Conservation (phyloP, 306 rosid genomes). For the Sesbania bispinosa region DNA sequence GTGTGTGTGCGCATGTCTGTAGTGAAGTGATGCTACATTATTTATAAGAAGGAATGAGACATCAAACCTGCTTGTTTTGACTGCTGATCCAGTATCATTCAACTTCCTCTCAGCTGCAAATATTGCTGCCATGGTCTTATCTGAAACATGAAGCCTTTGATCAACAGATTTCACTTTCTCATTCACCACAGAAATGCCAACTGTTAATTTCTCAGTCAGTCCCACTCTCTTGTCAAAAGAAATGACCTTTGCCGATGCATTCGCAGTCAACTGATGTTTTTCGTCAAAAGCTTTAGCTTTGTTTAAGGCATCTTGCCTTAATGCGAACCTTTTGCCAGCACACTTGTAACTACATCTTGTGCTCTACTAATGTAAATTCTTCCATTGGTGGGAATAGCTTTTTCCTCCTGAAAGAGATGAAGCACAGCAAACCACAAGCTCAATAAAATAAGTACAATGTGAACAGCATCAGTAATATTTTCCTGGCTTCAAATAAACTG, state of each 20-base stretch:
- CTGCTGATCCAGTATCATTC: slow-evolving; percentile 90
- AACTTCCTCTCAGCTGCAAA: slow-evolving; percentile 84
- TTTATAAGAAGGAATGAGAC: no score
- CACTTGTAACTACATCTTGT: slow-evolving; percentile 68
- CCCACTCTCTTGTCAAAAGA: slow-evolving; percentile 84
- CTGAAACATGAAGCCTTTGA: slow-evolving; percentile 84
- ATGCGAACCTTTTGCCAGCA: slow-evolving; percentile 88
- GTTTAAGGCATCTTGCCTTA: slow-evolving; percentile 80
- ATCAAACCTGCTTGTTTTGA: slow-evolving; percentile 87
- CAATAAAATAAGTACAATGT: neutral
- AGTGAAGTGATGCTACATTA: no score
- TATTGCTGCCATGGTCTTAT: slow-evolving; percentile 91
- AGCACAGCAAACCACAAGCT: slow-evolving; percentile 5
- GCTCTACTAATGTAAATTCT: slow-evolving; percentile 67
- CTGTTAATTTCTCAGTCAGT: slow-evolving; percentile 74
- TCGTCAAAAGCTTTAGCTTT: slow-evolving; percentile 98
- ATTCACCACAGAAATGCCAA: slow-evolving; percentile 75
- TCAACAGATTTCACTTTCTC: slow-evolving; percentile 92
- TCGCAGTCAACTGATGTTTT: slow-evolving; percentile 74
- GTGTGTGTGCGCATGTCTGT: no score
- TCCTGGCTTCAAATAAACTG: neutral
- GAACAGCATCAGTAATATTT: neutral
- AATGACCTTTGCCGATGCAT: slow-evolving; percentile 82
- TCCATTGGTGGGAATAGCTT: slow-evolving; percentile 44
- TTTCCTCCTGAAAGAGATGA: slow-evolving; percentile 43